phyloP scores from a whole-genome alignment of 1,139 yeast genomes.

The Diutina ranongensis region DNA sequence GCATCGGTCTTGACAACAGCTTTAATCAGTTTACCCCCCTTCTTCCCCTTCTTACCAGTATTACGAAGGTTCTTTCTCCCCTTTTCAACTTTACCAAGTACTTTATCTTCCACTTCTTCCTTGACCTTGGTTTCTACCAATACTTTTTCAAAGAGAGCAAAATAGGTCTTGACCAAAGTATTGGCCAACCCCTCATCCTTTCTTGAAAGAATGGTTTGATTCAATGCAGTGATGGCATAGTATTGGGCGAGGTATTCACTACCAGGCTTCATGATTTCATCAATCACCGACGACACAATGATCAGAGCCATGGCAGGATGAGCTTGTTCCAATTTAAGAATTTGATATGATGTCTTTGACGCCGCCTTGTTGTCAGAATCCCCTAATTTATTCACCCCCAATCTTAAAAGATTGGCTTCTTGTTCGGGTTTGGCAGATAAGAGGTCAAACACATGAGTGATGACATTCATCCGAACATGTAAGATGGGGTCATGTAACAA shows the following conservation, averaged over 20 bases:
- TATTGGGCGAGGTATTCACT: constrained; percentile 82
- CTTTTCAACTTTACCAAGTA: constrained; percentile 28
- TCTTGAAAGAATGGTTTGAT: constrained; percentile 82
- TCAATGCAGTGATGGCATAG: constrained; percentile 76
- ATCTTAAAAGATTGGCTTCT: constrained; percentile 77
- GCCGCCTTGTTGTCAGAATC: constrained; percentile 87
- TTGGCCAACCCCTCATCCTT: constrained; percentile 74
- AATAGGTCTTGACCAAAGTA: constrained; percentile 69
- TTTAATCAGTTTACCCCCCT: constrained; percentile 77
- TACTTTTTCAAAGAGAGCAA: constrained; percentile 75
- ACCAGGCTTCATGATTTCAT: constrained; percentile 63
- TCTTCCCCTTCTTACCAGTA: constrained; percentile 39
- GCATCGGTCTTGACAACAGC: constrained; percentile 51
- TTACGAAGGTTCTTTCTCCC: constrained; percentile 46
- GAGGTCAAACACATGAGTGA: constrained; percentile 69
- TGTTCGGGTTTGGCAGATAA: constrained; percentile 88
- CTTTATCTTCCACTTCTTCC: constrained; percentile 30
- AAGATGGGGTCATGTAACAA: constrained; percentile 87
- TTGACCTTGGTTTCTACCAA: constrained; percentile 52
- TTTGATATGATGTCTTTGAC: constrained; percentile 74
- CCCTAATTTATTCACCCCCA: constrained; percentile 91
- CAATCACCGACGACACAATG: constrained; percentile 69
- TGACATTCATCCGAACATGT: constrained; percentile 72
- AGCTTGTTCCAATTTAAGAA: constrained; percentile 72
- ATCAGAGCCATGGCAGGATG: constrained; percentile 95